Evolutionary conservation across 176 grass and related monocot genomes (phyloP).

Genomic region (Poa annua): DNA sequence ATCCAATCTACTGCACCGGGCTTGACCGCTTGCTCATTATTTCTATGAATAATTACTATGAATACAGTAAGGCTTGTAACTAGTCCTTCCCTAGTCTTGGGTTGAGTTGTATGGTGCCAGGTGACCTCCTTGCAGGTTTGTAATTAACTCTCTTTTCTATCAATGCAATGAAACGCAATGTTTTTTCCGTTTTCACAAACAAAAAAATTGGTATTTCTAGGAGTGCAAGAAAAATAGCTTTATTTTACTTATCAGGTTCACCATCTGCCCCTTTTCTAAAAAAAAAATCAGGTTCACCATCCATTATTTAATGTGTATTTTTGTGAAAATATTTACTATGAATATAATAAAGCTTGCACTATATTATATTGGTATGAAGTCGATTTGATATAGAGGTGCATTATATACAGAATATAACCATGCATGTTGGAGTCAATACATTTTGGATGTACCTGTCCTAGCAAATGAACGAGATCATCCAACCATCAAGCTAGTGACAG

Average conservation of each 20-base stretch:
- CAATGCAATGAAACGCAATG: too few species aligned
- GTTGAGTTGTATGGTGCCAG: too few species aligned
- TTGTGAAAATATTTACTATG: neutral
- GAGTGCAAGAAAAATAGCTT: neutral
- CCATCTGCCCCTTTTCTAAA: too few species aligned
- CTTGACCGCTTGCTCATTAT: neutral
- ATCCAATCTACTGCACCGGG: neutral
- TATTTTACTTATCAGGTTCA: neutral
- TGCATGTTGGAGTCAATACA: constrained; percentile 8
- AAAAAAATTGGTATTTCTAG: neutral
- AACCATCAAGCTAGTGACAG: neutral
- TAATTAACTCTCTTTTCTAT: too few species aligned
- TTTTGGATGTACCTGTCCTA: constrained; percentile 3
- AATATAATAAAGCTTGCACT: neutral
- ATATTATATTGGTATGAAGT: neutral
- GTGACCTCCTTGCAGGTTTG: too few species aligned
- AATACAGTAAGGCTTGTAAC: neutral
- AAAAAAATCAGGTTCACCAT: neutral
- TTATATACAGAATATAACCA: constrained; percentile 25
- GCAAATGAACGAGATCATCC: neutral
- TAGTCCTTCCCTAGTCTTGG: too few species aligned
- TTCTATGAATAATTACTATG: constrained; percentile 15
- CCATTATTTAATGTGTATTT: neutral
- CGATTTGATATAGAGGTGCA: neutral
- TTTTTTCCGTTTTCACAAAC: too few species aligned